Evolutionary conservation across 2,329 filamentous ascomycete species (phyloP).

Genomic region (Penicillium sp.): DNA sequence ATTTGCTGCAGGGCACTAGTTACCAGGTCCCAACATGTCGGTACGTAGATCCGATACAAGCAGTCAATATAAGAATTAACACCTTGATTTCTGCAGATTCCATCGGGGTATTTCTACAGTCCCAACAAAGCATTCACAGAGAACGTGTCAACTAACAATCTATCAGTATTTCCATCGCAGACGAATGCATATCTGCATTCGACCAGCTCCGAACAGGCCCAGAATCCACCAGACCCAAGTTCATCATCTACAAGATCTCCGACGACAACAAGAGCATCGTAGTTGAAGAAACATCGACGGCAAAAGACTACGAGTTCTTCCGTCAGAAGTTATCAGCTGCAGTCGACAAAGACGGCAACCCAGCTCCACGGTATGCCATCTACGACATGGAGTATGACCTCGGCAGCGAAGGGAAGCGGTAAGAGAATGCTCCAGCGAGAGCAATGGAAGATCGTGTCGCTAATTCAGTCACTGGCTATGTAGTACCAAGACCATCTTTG

Average conservation of each 20-base stretch:
- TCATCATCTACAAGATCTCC: conserved; percentile 46
- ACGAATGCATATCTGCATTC: conserved; percentile 32
- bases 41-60: neutral
- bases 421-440: neutral
- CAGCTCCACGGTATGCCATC: conserved; percentile 30
- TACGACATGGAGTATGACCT: conserved; percentile 39
- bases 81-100: neutral
- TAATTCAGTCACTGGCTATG: neutral
- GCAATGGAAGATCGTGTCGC: neutral
- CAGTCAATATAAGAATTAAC: neutral
- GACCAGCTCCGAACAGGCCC: conserved; percentile 28
- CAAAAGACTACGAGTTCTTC: conserved; percentile 29
- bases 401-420: conserved; percentile 37
- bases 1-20: neutral
- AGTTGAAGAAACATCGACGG: conserved; percentile 33
- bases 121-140: neutral
- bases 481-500: neutral
- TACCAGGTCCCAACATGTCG: neutral
- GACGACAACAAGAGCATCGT: conserved; percentile 35
- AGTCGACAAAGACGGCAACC: conserved; percentile 18
- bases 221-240: conserved; percentile 43
- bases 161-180: neutral
- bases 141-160: neutral
- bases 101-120: neutral
- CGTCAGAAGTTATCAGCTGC: conserved; percentile 16